Percentiles rank a stretch among this genome's conserved stretches.
Evolutionary conservation across 1,139 yeast species (phyloP).

Genomic region (Oligophagozyma castellii): DNA sequence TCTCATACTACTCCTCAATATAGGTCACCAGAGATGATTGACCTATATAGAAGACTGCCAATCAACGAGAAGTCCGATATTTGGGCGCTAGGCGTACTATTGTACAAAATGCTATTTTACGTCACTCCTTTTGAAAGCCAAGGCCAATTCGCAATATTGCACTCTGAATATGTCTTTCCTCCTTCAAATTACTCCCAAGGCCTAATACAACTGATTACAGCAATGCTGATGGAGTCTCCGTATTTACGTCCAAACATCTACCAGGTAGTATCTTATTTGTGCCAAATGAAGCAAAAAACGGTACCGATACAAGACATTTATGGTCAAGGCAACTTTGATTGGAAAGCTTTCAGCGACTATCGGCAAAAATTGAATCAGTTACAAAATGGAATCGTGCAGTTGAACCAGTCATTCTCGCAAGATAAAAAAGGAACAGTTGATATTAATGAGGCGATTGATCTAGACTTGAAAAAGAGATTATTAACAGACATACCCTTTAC

Average conservation of each 20-base stretch:
- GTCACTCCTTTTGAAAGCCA: constrained; percentile 89
- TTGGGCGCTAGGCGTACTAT: constrained; percentile 91
- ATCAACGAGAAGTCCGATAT: constrained; percentile 91
- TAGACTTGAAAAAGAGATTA: no score
- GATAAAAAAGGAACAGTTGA: no score
- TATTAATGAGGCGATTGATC: no score
- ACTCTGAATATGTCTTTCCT: constrained; percentile 49
- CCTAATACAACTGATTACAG: constrained; percentile 60
- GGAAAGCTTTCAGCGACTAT: constrained; percentile 25
- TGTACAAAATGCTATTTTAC: constrained; percentile 84
- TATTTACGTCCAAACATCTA: constrained; percentile 73
- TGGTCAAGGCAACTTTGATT: constrained; percentile 27
- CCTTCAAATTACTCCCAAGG: constrained; percentile 38
- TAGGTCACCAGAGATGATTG: constrained; percentile 94
- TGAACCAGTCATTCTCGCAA: no score
- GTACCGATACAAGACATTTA: constrained; percentile 38
- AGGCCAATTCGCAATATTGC: constrained; percentile 56
- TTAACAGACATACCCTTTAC: no score
- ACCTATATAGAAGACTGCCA: constrained; percentile 68
- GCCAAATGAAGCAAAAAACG: constrained; percentile 38
- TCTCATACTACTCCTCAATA: constrained; percentile 97
- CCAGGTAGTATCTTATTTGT: constrained; percentile 62
- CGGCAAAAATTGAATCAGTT: constrained; percentile 25
- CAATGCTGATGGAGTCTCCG: constrained; percentile 70
- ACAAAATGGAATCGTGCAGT: constrained; percentile 16